phyloP scores from a whole-genome alignment of 257 asterid genomes.

The Ligustrum vulgare region DNA sequence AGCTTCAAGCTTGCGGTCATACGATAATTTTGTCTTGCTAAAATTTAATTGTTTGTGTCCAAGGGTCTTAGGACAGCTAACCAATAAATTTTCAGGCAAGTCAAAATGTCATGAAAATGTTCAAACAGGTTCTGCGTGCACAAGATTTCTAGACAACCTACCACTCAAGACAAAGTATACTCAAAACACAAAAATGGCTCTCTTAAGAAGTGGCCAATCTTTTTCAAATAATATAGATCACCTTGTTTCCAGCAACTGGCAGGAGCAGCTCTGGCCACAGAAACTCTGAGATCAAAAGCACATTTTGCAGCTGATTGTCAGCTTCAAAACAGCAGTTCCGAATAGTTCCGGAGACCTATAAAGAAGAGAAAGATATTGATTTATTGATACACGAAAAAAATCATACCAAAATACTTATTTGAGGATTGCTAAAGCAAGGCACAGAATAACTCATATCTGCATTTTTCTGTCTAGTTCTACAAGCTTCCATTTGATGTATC shows the following conservation, averaged over 20 bases:
- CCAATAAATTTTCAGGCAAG: not conserved
- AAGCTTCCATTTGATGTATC: too few relatives aligned
- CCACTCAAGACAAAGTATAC: constrained; percentile 2
- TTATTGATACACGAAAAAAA: too few relatives aligned
- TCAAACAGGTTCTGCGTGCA: not conserved
- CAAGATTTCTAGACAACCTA: not conserved
- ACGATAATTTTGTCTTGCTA: not conserved
- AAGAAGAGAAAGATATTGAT: too few relatives aligned
- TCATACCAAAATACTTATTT: too few relatives aligned
- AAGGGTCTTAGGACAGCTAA: not conserved
- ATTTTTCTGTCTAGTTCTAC: too few relatives aligned
- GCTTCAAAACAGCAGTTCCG: too few relatives aligned
- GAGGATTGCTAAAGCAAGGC: too few relatives aligned
- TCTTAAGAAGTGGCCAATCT: constrained; percentile 2
- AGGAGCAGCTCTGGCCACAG: constrained; percentile 93
- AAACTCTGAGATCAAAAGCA: too few relatives aligned
- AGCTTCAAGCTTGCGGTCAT: too few relatives aligned
- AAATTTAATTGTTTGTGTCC: not conserved
- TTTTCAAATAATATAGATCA: constrained; percentile 24
- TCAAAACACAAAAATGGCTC: not conserved
- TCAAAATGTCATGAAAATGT: not conserved
- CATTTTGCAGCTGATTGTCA: too few relatives aligned
- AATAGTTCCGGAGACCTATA: too few relatives aligned
- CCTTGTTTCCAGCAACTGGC: constrained; percentile 98
- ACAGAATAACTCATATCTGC: too few relatives aligned